Conservation (phyloP, 2,329 filamentous ascomycete species). For the Cercospora sojina region DNA sequence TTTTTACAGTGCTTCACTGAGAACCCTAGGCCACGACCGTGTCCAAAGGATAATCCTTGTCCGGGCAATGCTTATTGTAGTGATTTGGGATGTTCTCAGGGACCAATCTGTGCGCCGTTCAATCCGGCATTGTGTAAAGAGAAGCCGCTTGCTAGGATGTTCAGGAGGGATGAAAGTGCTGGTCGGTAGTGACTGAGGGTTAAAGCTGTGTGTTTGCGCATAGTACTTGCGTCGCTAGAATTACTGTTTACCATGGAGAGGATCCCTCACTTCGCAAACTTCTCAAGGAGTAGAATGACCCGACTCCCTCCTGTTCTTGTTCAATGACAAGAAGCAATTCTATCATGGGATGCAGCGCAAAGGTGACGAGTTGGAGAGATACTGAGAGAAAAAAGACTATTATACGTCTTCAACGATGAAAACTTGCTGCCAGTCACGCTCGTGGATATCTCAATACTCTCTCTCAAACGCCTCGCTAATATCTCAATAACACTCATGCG, state of each 20-base stretch:
- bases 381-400: no score
- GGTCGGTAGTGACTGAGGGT: background rate
- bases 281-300: background rate
- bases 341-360: no score
- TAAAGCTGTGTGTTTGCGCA: background rate
- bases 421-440: no score
- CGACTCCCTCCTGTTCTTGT: background rate
- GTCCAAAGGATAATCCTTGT: background rate
- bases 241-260: background rate
- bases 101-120: background rate
- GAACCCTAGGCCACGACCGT: background rate
- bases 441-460: no score
- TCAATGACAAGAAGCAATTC: no score
- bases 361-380: no score
- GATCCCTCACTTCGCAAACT: background rate
- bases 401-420: no score
- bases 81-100: background rate
- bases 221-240: background rate
- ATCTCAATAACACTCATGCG: background rate
- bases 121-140: background rate
- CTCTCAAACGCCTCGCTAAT: no score
- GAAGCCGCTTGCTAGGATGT: background rate
- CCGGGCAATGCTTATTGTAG: background rate
- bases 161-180: background rate
- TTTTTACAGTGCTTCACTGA: background rate